Conservation (phyloP, 495 filamentous ascomycete genomes). For the Astrothelium macrocarpum region DNA sequence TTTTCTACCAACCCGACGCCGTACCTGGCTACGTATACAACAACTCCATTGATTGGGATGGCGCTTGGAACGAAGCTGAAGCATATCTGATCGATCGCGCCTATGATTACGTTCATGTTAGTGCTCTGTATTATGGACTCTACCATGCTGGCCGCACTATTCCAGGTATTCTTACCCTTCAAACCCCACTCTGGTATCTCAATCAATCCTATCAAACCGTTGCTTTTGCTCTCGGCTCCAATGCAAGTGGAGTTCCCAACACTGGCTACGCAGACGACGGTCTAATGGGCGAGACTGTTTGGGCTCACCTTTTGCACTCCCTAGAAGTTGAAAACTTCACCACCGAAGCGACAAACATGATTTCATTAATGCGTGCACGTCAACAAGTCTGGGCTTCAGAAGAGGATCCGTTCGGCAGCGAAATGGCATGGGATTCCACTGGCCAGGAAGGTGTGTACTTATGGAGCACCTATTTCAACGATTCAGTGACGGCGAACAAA, state of each 20-base stretch:
- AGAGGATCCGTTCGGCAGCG: constrained; percentile 43
- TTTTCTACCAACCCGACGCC: constrained; percentile 39
- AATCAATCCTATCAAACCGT: constrained; percentile 35
- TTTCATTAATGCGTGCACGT: constrained; percentile 35
- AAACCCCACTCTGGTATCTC: constrained; percentile 42
- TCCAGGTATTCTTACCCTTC: constrained; percentile 29
- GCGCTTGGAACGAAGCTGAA: constrained; percentile 34
- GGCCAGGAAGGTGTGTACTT: constrained; percentile 48
- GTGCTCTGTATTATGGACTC: constrained; percentile 41
- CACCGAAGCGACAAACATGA: constrained; percentile 30
- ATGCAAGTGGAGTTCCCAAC: constrained; percentile 18
- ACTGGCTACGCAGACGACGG: constrained; percentile 35
- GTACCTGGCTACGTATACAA: constrained; percentile 34
- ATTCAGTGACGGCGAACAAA: constrained; percentile 33
- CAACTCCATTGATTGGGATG: constrained; percentile 32
- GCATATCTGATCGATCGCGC: constrained; percentile 38
- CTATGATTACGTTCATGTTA: constrained; percentile 46
- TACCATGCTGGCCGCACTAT: constrained; percentile 40
- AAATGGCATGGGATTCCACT: constrained; percentile 48
- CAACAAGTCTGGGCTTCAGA: constrained; percentile 36
- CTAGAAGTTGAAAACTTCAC: constrained; percentile 35
- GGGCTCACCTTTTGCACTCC: constrained; percentile 38
- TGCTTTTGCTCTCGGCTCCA: constrained; percentile 14
- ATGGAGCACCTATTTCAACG: constrained; percentile 43
- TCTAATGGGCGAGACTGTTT: constrained; percentile 47